Base-by-base conservation (phyloP, 2,329 filamentous ascomycete genomes). In the Aspergillus ruber region DNA sequence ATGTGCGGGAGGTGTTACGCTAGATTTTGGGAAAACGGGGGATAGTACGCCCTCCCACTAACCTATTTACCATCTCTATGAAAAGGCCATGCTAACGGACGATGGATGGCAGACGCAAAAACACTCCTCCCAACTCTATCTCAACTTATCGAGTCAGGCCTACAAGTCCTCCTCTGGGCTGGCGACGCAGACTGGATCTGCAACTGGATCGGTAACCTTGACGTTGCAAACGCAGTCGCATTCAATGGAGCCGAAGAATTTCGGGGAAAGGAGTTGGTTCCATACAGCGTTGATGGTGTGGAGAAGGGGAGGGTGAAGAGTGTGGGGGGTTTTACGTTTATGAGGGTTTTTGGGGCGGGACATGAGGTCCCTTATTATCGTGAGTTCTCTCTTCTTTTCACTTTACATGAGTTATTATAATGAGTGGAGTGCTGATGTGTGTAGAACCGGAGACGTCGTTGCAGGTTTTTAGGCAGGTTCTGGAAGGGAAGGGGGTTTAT, bases 181-280 rank as follows among this genome's bases (percentile, higher is more conserved):
- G 78, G 78, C 29, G 79, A 81, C 46, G 72, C 78, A 43, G 79
- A 82, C 54, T 81, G 72, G 64, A 78, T 80, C 45, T 81, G 77
- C 56, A 82, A 81, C 61, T 81, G 77, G 74, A 64, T 75, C 25
- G 79, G 79, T n/a, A 72, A 68, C 27, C 66, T 75, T 5, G 67
- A 62, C 9, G 72, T 72, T 1, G 72, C 75, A 1, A 68, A 80
- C 29, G 66, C 68, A 0, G 64, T 81, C 20, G 62, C 68, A 10
- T 80, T 71, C 56, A 49, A 62, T 1, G 69, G 65, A 2, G 60
- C 68, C 6, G 50, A 64, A 0, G 60, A 67, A 2, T 81, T 81
- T 54, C 57, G 58, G 3, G 55, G 58, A 18, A 64, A 63, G 15
- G 50, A 58, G 18, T 54, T 74, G 10, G 48, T 59, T 50, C 55